Evolutionary conservation across 495 filamentous ascomycete species (phyloP).

Genomic region (Penicillium coffeae): DNA sequence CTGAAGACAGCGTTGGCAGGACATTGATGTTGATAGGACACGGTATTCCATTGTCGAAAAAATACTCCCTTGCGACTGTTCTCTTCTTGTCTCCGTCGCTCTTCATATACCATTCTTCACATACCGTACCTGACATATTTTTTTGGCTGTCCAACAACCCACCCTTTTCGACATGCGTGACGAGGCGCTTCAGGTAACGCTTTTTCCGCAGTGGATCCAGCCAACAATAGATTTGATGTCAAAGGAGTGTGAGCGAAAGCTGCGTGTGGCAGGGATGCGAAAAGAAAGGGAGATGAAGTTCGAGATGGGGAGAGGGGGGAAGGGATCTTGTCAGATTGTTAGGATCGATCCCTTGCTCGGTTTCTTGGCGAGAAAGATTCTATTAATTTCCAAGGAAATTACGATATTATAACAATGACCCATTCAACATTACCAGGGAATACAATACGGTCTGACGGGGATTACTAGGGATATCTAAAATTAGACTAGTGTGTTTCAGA

Average conservation of each 20-base stretch:
- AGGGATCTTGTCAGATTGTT: neutral
- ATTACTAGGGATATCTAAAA: neutral
- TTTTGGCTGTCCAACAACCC: conserved; percentile 17
- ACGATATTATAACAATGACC: conserved; percentile 4
- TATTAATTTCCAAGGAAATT: neutral
- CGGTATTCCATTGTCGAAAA: neutral
- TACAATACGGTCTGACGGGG: neutral
- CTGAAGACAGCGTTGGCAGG: conserved; percentile 7
- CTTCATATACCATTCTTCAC: conserved; percentile 21
- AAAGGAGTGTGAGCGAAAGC: neutral
- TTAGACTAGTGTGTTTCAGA: conserved; percentile 3
- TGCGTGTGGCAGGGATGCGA: neutral
- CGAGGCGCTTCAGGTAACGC: conserved; percentile 24
- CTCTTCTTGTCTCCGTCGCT: conserved; percentile 18
- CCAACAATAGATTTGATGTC: conserved; percentile 21
- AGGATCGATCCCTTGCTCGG: neutral
- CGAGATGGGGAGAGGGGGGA: neutral
- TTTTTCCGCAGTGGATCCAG: conserved; percentile 26
- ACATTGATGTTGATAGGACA: conserved; percentile 24
- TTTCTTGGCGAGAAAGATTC: conserved; percentile 1
- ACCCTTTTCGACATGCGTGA: conserved; percentile 17
- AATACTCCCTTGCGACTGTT: conserved; percentile 8
- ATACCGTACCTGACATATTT: conserved; percentile 15
- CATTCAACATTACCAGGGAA: neutral
- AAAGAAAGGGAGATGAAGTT: neutral